phyloP scores from a whole-genome alignment of 352 stramenopile genomes.

The Phytophthora megakarya region DNA sequence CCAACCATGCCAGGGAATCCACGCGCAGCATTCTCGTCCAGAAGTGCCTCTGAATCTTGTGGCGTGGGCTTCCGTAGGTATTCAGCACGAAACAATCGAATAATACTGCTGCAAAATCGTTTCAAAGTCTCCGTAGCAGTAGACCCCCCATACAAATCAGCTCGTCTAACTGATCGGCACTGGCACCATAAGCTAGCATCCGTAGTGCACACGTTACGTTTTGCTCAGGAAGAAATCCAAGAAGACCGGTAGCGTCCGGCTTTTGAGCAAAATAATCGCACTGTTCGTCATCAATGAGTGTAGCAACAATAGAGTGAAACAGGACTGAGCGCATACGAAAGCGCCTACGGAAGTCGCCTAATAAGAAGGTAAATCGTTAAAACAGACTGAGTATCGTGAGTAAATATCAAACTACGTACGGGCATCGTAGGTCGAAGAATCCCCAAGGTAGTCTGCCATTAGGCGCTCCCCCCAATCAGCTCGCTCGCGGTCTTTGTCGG shows the following conservation, averaged over 20 bases:
- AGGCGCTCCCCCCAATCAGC: too few species aligned
- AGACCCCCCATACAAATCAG: too few species aligned
- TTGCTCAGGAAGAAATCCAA: too few species aligned
- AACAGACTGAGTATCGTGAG: slow-evolving; percentile 5
- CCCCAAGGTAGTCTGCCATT: too few species aligned
- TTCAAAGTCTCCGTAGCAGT: too few species aligned
- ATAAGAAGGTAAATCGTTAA: slow-evolving; percentile 10
- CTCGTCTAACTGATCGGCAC: too few species aligned
- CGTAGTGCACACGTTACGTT: too few species aligned
- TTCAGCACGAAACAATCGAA: background rate
- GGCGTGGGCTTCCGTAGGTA: background rate
- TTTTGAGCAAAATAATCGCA: background rate
- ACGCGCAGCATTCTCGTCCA: background rate
- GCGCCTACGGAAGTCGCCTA: background rate
- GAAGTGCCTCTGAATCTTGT: background rate
- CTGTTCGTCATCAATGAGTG: background rate
- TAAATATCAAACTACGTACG: slow-evolving; percentile 7
- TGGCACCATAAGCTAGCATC: too few species aligned
- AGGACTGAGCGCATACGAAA: background rate
- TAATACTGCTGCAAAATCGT: too few species aligned
- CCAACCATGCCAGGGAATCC: slow-evolving; percentile 14
- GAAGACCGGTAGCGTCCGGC: background rate
- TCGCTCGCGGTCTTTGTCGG: too few species aligned
- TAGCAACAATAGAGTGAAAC: background rate
- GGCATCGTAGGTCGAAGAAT: slow-evolving; percentile 4